Percentiles rank a stretch among this genome's conserved stretches.
phyloP scores from a whole-genome alignment of 2,329 filamentous ascomycete species.

The Neopestalotiopsis rosae region DNA sequence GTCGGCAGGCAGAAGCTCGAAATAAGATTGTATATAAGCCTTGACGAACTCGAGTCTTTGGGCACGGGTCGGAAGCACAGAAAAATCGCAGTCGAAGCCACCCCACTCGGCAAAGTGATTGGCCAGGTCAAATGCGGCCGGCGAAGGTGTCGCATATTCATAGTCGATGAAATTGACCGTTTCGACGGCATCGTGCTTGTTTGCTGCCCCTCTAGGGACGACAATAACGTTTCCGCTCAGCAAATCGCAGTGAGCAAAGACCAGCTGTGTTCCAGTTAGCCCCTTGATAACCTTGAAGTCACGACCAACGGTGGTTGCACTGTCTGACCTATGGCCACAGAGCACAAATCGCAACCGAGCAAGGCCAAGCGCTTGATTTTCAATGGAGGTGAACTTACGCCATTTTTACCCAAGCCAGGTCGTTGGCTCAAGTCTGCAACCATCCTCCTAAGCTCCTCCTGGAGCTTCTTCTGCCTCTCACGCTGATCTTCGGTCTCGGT shows the following conservation, averaged over 20 bases:
- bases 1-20: slow-evolving; percentile 53
- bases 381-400: slow-evolving; percentile 56
- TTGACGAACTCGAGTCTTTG: slow-evolving; percentile 81
- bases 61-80: slow-evolving; percentile 76
- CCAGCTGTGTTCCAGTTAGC: slow-evolving; percentile 58
- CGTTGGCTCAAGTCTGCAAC: slow-evolving; percentile 76
- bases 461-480: slow-evolving; percentile 69
- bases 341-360: not conserved
- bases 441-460: slow-evolving; percentile 75
- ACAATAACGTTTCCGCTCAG: slow-evolving; percentile 97
- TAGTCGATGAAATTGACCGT: slow-evolving; percentile 93
- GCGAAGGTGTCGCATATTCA: slow-evolving; percentile 94
- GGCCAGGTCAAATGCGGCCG: slow-evolving; percentile 92
- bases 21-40: slow-evolving; percentile 83
- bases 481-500: slow-evolving; percentile 72
- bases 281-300: not conserved
- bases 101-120: slow-evolving; percentile 99
- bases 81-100: slow-evolving; percentile 93
- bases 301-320: not conserved
- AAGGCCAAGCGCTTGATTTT: not conserved
- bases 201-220: slow-evolving; percentile 53
- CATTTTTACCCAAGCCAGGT: slow-evolving; percentile 75
- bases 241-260: slow-evolving; percentile 95
- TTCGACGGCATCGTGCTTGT: slow-evolving; percentile 40
- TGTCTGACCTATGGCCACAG: not conserved